phyloP scores from a whole-genome alignment of 2,329 filamentous ascomycete genomes.

The Tolypocladium album region DNA sequence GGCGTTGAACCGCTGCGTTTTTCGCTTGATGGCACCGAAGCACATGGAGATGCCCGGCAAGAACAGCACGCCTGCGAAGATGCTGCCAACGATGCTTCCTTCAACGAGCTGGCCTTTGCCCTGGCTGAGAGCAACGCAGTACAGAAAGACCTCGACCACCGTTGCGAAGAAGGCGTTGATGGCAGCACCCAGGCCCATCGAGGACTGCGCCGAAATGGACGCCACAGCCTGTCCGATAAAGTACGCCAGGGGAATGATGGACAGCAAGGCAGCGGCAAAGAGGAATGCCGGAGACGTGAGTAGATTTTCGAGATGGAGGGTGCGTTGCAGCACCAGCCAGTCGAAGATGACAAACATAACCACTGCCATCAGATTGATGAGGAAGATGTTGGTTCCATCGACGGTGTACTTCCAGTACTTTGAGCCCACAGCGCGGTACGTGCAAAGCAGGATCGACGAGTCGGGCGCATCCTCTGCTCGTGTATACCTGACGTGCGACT shows the following conservation, averaged over 20 bases:
- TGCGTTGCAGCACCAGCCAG: conserved; percentile 65
- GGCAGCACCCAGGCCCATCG: conserved; percentile 93
- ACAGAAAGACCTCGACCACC: conserved; percentile 93
- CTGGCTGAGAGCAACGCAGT: conserved; percentile 85
- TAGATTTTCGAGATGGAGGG: conserved; percentile 58
- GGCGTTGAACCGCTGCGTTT: conserved; percentile 97
- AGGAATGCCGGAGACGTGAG: conserved; percentile 78
- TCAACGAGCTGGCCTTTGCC: conserved; percentile 91
- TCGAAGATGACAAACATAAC: conserved; percentile 94
- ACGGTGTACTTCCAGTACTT: conserved; percentile 99
- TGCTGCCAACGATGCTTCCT: conserved; percentile 93
- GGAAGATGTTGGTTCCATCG: conserved; percentile 96
- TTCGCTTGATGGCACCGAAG: conserved; percentile 93
- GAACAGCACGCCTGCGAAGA: conserved; percentile 93
- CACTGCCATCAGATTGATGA: conserved; percentile 90
- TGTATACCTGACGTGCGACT: conserved; percentile 70
- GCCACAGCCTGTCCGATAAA: conserved; percentile 98
- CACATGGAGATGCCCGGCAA: conserved; percentile 96
- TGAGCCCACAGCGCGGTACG: conserved; percentile 84
- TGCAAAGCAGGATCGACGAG: conserved; percentile 85
- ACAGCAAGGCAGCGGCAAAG: conserved; percentile 74
- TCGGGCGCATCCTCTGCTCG: conserved; percentile 61
- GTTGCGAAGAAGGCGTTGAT: conserved; percentile 99
- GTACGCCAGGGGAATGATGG: conserved; percentile 93
- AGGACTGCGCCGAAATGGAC: conserved; percentile 96